A percentile compares a stretch with the other conserved stretches of the same genome.
These are phyloP conservation scores for Aspergillus cavernicola DNA, from an alignment of 495 filamentous ascomycete species.

Conservation along the genomic window DNA sequence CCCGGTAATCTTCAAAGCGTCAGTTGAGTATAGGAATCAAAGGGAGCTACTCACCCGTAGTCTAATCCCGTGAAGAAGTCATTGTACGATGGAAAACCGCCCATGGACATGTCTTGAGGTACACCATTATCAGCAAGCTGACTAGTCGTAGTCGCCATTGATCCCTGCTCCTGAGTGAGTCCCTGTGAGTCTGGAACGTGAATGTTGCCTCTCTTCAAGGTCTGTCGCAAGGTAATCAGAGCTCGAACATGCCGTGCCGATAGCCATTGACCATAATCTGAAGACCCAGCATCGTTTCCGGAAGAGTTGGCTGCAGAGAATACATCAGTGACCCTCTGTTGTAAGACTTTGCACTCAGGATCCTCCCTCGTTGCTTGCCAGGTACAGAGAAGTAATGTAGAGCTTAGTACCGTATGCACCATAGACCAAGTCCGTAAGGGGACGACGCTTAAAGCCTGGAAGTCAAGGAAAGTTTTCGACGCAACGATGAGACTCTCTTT, in stretches of 20 bases:
- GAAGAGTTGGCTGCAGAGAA: slow-evolving; percentile 26
- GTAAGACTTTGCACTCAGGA: slow-evolving; percentile 28
- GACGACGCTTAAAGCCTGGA: slow-evolving; percentile 31
- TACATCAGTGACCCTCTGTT: slow-evolving; percentile 33
- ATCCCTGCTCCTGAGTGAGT: not conserved
- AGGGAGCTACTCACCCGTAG: slow-evolving; percentile 8
- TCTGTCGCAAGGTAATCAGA: slow-evolving; percentile 28
- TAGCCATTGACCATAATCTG: slow-evolving; percentile 29
- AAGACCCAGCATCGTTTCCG: slow-evolving; percentile 10
- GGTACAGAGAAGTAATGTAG: slow-evolving; percentile 35
- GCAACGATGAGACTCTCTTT: slow-evolving; percentile 31
- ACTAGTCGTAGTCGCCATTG: not conserved
- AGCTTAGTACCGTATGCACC: slow-evolving; percentile 37
- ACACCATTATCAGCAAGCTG: slow-evolving; percentile 5
- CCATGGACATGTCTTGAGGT: not conserved
- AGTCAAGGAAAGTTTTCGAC: slow-evolving; percentile 32
- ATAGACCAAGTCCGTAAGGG: slow-evolving; percentile 37
- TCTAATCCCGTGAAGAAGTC: slow-evolving; percentile 1
- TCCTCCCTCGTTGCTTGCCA: slow-evolving; percentile 39
- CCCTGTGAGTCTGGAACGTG: not conserved
- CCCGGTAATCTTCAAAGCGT: slow-evolving; percentile 4
- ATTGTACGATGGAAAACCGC: not conserved
- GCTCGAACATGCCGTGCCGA: slow-evolving; percentile 34
- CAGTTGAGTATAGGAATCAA: not conserved
- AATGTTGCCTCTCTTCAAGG: slow-evolving; percentile 7